phyloP scores from a whole-genome alignment of 352 stramenopile genomes.

The Phytophthora capsici region DNA sequence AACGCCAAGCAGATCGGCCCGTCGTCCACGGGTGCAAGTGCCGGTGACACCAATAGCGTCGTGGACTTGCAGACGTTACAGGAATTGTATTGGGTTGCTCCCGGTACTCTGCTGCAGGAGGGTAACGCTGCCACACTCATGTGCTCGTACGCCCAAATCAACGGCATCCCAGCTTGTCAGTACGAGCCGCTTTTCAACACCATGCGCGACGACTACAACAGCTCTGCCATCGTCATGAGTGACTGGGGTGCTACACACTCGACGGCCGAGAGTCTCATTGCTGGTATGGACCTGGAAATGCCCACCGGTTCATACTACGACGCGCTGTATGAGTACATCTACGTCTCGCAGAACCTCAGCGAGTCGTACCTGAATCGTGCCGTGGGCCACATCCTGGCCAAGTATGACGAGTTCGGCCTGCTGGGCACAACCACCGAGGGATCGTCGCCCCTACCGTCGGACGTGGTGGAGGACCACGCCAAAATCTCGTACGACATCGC shows the following conservation, averaged over 20 bases:
- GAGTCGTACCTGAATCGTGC: slow-evolving; percentile 43
- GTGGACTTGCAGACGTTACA: slow-evolving; percentile 38
- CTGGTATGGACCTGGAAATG: slow-evolving; percentile 43
- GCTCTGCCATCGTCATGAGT: slow-evolving; percentile 38
- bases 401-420: slow-evolving; percentile 42
- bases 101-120: slow-evolving; percentile 35
- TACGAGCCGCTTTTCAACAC: slow-evolving; percentile 41
- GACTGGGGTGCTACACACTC: slow-evolving; percentile 40
- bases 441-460: slow-evolving; percentile 27
- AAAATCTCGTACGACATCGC: slow-evolving; percentile 41
- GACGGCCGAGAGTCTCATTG: slow-evolving; percentile 37
- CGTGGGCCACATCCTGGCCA: slow-evolving; percentile 36
- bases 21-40: slow-evolving; percentile 33
- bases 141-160: slow-evolving; percentile 43
- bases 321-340: slow-evolving; percentile 45
- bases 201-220: slow-evolving; percentile 41
- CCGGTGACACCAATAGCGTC: slow-evolving; percentile 29
- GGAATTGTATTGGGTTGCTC: slow-evolving; percentile 39
- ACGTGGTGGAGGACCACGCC: slow-evolving; percentile 33
- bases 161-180: slow-evolving; percentile 37
- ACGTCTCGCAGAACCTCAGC: slow-evolving; percentile 40
- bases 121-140: slow-evolving; percentile 42
- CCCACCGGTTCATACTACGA: slow-evolving; percentile 40
- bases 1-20: slow-evolving; percentile 42
- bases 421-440: slow-evolving; percentile 33